Evolutionary conservation across 140 eudicot species (phyloP).

Genomic region (Artemisia princeps): DNA sequence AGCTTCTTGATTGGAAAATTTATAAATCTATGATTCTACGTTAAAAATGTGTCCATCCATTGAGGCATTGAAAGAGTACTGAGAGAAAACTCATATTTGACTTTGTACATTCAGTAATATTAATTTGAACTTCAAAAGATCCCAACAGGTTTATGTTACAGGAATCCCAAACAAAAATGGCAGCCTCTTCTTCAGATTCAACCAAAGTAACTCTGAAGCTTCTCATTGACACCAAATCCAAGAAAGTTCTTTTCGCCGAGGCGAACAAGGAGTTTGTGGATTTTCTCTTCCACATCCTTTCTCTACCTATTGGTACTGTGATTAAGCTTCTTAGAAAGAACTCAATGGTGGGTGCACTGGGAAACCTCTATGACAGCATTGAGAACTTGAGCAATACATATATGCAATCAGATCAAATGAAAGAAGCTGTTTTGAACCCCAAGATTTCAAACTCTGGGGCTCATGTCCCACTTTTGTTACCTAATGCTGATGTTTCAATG

Average conservation of each 20-base stretch:
- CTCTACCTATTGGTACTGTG: slow-evolving; percentile 39
- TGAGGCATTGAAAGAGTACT: background rate
- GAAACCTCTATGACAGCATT: slow-evolving; percentile 35
- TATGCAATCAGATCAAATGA: slow-evolving; percentile 29
- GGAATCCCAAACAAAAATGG: slow-evolving; percentile 13
- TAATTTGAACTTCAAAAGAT: background rate
- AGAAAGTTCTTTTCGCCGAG: slow-evolving; percentile 36
- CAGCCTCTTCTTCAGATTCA: slow-evolving; percentile 6
- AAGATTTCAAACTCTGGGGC: background rate
- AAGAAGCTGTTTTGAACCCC: slow-evolving; percentile 36
- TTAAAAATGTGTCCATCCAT: background rate
- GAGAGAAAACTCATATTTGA: background rate
- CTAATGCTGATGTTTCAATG: background rate
- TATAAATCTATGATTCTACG: background rate
- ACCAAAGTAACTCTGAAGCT: slow-evolving; percentile 34
- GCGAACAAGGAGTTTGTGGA: slow-evolving; percentile 38
- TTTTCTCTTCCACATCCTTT: slow-evolving; percentile 34
- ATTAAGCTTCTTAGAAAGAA: slow-evolving; percentile 27
- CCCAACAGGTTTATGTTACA: background rate
- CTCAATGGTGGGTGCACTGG: slow-evolving; percentile 36
- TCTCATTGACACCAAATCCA: slow-evolving; percentile 26
- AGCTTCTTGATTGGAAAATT: no score
- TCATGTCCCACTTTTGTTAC: slow-evolving; percentile 16
- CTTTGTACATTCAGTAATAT: background rate
- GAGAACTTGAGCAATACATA: slow-evolving; percentile 28